These are phyloP conservation scores for Solanum hybrid DNA, from an alignment of 305 asterid species.

Conservation along the genomic window DNA sequence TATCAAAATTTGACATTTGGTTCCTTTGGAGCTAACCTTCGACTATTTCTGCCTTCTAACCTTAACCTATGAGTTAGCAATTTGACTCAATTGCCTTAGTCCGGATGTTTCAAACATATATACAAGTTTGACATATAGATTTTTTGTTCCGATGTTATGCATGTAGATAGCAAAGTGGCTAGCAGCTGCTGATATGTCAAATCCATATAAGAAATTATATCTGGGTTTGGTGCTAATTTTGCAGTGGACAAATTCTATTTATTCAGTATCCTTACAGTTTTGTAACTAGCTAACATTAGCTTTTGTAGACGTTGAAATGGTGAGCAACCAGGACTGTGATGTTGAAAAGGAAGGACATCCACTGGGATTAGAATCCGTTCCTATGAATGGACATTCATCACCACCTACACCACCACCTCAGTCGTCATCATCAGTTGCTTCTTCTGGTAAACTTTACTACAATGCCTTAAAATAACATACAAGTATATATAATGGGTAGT, in stretches of 20 bases:
- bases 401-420: slow-evolving; percentile 34
- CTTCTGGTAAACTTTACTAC: slow-evolving; percentile 31
- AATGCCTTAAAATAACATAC: neutral
- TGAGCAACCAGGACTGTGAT: slow-evolving; percentile 21
- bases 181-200: neutral
- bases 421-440: slow-evolving; percentile 29
- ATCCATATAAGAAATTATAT: neutral
- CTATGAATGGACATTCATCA: slow-evolving; percentile 23
- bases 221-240: neutral
- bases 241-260: neutral
- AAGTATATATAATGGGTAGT: neutral
- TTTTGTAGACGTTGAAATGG: slow-evolving; percentile 36
- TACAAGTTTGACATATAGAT: neutral
- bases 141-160: neutral
- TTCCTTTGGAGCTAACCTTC: neutral
- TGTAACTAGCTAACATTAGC: slow-evolving; percentile 16
- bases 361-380: slow-evolving; percentile 19
- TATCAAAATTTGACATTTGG: neutral
- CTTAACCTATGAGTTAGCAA: neutral
- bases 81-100: neutral
- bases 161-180: neutral
- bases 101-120: neutral
- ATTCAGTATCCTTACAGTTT: neutral
- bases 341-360: slow-evolving; percentile 31
- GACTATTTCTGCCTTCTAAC: neutral